Conservation (phyloP, 768 basidiomycete genomes). For the Leucosporidium yakuticum region DNA sequence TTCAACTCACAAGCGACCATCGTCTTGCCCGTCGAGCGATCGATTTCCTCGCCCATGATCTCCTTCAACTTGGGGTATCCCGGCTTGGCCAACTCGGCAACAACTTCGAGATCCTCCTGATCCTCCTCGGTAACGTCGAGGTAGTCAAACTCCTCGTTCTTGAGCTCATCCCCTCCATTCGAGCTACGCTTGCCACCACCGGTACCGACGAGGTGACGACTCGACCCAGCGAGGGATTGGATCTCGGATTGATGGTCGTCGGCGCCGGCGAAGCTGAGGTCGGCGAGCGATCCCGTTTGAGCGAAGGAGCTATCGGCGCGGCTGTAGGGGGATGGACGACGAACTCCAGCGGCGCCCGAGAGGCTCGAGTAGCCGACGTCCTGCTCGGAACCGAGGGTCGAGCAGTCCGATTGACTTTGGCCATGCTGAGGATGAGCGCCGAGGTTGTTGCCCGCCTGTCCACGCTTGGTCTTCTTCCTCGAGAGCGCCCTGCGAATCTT, state of each 20-base stretch:
- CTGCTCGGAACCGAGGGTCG: not conserved
- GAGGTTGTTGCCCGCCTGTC: slow-evolving; percentile 56
- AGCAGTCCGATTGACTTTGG: not conserved
- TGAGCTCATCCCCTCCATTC: too few species aligned
- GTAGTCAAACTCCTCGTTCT: slow-evolving; percentile 3
- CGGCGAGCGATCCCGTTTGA: not conserved
- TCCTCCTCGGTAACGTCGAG: slow-evolving; percentile 57
- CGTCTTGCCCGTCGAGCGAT: slow-evolving; percentile 53
- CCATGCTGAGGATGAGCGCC: slow-evolving; percentile 49
- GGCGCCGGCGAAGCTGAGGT: not conserved
- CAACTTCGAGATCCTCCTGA: slow-evolving; percentile 54
- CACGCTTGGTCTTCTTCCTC: slow-evolving; percentile 47
- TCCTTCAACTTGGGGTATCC: slow-evolving; percentile 62
- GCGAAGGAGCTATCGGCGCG: not conserved
- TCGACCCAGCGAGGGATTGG: not conserved
- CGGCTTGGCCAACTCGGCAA: slow-evolving; percentile 59
- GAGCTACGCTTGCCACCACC: not conserved
- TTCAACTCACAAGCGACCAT: slow-evolving; percentile 62
- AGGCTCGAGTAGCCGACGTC: not conserved
- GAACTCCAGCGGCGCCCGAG: not conserved
- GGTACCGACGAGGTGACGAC: not conserved
- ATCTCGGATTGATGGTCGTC: not conserved
- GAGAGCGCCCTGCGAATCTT: slow-evolving; percentile 54
- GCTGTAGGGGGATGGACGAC: not conserved
- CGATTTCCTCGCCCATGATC: slow-evolving; percentile 62